Evolutionary conservation across 106 monocot genomes (phyloP), one percentile per base, ranked within the genome.

Genomic region (Hemerocallis citrina): DNA sequence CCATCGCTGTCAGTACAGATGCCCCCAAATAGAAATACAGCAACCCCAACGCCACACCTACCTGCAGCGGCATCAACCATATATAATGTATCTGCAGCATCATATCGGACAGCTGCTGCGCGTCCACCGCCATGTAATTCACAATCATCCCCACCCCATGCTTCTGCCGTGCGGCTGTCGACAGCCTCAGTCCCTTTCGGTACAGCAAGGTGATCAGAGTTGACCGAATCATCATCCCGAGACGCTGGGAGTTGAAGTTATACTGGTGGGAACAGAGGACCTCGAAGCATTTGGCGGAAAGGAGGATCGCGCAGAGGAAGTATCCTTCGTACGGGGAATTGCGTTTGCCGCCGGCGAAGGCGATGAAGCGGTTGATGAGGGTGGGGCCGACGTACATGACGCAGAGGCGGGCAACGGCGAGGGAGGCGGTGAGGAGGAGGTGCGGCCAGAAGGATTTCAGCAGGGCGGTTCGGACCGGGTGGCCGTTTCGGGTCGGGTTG

Each of bases 361-460:
- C 69, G 24, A 96, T 81, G 84, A 96, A 96, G 4, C 78, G 52
- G 43, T 75, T 55, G 60, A 96, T 75, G 7, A 96, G 74, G 2
- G 63, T 43, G 7, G 96, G 96, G 5, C 96, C 91, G 5, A 91
- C 87, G 77, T 87, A 96, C 91, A 91, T 88, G 10, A 96, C 96
- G 55, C 38, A 49, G 24, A 91, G 74, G 12, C 76, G 77, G 66
- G 72, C 14, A 36, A 90, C 6, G 37, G 91, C 51, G 36, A 96
- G 81, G 16, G n/a, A 43, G 30, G 84, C 91, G 48, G 79, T 88
- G 64, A 87, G 63, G 30, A 76, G 52, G 48, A 96, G 60, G 33
- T 75, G 66, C 5, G 77, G 81, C 87, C 79, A 96, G 81, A 96
- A 91, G 79, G 84, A 91, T 10, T 64, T 57, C 30, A 88, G 54